Conservation (phyloP, 139 green algal genomes). For the Coccomyxa sp. region DNA sequence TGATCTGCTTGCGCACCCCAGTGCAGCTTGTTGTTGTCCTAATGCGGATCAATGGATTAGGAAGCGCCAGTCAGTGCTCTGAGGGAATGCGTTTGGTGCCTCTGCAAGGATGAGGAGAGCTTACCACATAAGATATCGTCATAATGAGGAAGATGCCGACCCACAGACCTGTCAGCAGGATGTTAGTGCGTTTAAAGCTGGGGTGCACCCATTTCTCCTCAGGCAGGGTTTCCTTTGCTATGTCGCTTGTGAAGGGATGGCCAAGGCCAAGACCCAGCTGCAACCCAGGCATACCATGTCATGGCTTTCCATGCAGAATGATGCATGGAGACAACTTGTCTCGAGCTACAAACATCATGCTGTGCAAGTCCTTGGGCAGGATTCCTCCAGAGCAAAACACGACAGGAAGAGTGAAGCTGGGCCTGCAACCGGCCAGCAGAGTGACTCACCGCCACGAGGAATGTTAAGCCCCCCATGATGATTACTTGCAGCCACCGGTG, state of each 20-base stretch:
- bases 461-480: neutral
- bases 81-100: neutral
- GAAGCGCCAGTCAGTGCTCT: neutral
- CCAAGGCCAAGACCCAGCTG: neutral
- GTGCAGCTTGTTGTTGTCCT: too few relatives aligned
- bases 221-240: neutral
- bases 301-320: neutral
- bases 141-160: neutral
- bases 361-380: neutral
- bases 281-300: neutral
- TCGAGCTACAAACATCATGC: neutral
- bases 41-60: neutral
- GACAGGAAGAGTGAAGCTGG: neutral
- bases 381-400: neutral
- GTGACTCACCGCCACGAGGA: neutral
- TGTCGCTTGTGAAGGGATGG: neutral
- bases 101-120: neutral
- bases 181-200: neutral
- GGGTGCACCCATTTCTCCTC: neutral
- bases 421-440: neutral
- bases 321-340: neutral
- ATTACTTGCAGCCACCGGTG: neutral
- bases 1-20: too few relatives aligned
- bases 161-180: neutral
- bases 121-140: neutral